Evolutionary conservation across 306 rosid species (phyloP).

Genomic region (Sicyos baderoa): DNA sequence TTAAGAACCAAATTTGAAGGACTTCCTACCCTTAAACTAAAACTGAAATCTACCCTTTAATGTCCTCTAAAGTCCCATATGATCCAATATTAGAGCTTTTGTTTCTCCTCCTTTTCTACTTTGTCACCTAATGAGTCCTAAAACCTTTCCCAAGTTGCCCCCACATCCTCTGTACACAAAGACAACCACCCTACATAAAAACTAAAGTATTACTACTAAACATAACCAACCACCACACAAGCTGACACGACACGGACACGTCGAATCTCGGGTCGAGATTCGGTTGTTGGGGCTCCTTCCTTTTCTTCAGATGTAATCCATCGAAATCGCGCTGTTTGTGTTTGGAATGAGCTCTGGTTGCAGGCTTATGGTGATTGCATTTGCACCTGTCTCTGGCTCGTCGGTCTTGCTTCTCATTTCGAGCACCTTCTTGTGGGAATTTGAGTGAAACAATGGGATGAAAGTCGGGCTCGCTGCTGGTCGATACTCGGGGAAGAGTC

Average conservation of each 20-base stretch:
- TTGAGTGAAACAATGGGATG: constrained; percentile 73
- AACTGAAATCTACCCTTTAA: constrained; percentile 3
- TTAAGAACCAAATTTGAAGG: not conserved
- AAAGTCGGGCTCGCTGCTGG: constrained; percentile 98
- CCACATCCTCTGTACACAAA: constrained; percentile 71
- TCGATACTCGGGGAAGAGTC: constrained; percentile 91
- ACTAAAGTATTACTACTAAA: constrained; percentile 38
- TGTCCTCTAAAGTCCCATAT: constrained; percentile 13
- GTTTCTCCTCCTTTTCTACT: constrained; percentile 27
- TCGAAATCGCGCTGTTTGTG: constrained; percentile 50
- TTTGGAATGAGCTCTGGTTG: constrained; percentile 84
- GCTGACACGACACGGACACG: too few relatives aligned
- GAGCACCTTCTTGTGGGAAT: constrained; percentile 89
- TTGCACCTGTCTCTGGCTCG: constrained; percentile 12
- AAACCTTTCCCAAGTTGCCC: constrained; percentile 29
- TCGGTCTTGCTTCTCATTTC: constrained; percentile 71
- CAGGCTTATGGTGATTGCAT: constrained; percentile 7
- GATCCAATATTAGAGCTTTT: constrained; percentile 16
- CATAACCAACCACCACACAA: constrained; percentile 19
- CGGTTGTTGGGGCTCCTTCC: not conserved
- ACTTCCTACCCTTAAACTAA: constrained; percentile 12
- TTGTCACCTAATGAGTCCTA: constrained; percentile 44
- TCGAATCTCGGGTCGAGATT: not conserved
- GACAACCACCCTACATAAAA: constrained; percentile 38
- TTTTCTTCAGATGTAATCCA: constrained; percentile 60